A percentile compares a stretch with the other conserved stretches of the same genome.
Conservation (phyloP, 331 rosid species). For the Rosa hybrid region DNA sequence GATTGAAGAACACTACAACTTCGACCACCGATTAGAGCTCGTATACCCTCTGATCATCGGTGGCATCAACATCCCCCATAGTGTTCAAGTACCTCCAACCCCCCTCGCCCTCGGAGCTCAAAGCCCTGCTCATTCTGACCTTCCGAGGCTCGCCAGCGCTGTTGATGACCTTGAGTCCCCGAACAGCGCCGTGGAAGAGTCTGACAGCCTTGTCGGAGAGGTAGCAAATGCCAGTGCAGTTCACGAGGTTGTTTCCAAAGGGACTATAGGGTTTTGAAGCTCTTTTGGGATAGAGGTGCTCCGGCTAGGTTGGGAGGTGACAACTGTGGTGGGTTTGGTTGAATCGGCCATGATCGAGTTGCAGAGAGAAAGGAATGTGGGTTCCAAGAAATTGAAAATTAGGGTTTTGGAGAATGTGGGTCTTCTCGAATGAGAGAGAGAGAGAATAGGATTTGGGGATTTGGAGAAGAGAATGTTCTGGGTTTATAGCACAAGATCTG, state of each 20-base stretch:
- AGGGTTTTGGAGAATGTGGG: too few species aligned
- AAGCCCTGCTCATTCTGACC: neutral
- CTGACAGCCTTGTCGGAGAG: neutral
- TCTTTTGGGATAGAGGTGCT: neutral
- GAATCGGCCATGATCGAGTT: neutral
- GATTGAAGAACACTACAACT: too few species aligned
- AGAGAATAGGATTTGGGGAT: neutral
- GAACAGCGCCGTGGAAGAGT: neutral
- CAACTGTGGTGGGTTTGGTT: neutral
- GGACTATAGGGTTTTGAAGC: neutral
- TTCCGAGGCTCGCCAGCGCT: neutral
- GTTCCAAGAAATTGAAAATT: too few species aligned
- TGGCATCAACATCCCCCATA: neutral
- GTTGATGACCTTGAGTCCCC: neutral
- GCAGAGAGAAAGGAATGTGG: neutral
- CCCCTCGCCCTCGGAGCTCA: neutral
- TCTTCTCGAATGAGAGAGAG: too few species aligned
- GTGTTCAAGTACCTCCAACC: neutral
- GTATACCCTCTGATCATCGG: too few species aligned
- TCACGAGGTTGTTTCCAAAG: neutral
- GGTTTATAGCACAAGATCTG: neutral
- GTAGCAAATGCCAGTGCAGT: neutral
- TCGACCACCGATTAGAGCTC: too few species aligned
- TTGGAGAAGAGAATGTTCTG: too few species aligned
- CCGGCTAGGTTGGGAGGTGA: neutral